Evolutionary conservation across 75 land plant species (phyloP), one percentile per base, ranked within the genome.

Genomic region (Chamaecyparis obtusa): DNA sequence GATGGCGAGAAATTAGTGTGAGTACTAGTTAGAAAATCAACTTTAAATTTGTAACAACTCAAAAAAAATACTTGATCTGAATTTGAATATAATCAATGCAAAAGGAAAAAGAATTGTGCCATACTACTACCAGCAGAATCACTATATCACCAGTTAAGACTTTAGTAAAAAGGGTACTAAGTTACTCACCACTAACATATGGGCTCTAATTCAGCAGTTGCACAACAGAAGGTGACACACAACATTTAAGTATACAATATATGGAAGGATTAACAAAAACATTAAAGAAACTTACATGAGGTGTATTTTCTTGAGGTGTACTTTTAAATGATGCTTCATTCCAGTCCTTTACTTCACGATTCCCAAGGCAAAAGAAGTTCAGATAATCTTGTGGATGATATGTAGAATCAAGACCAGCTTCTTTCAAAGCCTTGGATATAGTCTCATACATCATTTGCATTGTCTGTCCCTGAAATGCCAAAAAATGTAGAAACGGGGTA

Each of bases 391-490:
- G 89, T 64, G 97, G 97, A 55, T 92, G 92, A 83, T 89, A 86
- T 7, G 85, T 76, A 6, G 91, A 71, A 1, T 87, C 89, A 54
- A 86, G 84, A 15, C 91, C 92, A 69, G 75, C 87, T 21, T 91
- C 92, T 77, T 89, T 83, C 69, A 96, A 86, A 74, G 93, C 94
- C 44, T 90, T 85, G 72, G 91, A 93, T 77, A 96, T 93, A 32
- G 93, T 87, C 21, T 86, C 89, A 86, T 95, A 96, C 98, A 96
- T 96, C 98, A 96, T 96, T 86, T 95, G 88, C 89, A 96, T 95
- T 44, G 98, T 96, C 81, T 96, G 94, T 27, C 80, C 76, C 97
- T 96, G 93, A 82, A 88, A 69, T 16, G 55, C 21, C 30, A 30
- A 46, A 85, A 33, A 24, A 81, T 46, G 81, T 27, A 11, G 33